A percentile compares a stretch with the other conserved stretches of the same genome.
Evolutionary conservation across 805 yeast species (phyloP).

Genomic region (Clavispora santaluciae): DNA sequence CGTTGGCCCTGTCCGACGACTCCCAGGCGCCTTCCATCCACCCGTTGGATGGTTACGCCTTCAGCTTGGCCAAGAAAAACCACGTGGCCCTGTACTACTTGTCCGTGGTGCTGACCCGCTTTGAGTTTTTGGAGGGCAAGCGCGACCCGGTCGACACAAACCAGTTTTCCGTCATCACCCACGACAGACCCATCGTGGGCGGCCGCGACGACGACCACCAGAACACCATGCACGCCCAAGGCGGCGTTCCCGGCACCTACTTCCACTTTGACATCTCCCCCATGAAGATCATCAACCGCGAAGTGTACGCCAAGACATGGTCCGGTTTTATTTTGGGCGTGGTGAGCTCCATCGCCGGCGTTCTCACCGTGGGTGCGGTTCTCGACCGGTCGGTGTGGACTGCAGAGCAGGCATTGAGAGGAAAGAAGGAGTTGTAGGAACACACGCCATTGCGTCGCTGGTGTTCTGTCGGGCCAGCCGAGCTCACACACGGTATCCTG

Average conservation of each 20-base stretch:
- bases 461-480: no score
- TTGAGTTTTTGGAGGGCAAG: slow-evolving; percentile 56
- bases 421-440: slow-evolving; percentile 56
- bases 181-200: slow-evolving; percentile 79
- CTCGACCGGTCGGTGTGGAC: slow-evolving; percentile 85
- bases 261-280: slow-evolving; percentile 91
- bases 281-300: slow-evolving; percentile 81
- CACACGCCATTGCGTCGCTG: no score
- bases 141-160: slow-evolving; percentile 62
- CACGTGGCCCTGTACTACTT: slow-evolving; percentile 73
- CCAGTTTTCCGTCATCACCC: slow-evolving; percentile 84
- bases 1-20: slow-evolving; percentile 17
- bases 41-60: slow-evolving; percentile 59
- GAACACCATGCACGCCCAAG: slow-evolving; percentile 71
- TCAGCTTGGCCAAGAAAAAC: slow-evolving; percentile 43
- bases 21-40: slow-evolving; percentile 42
- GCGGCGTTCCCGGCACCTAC: slow-evolving; percentile 89
- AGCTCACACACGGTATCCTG: no score
- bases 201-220: slow-evolving; percentile 92
- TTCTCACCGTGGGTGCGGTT: slow-evolving; percentile 85
- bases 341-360: slow-evolving; percentile 88
- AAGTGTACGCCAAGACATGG: slow-evolving; percentile 70
- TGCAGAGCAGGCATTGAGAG: slow-evolving; percentile 71
- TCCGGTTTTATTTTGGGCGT: slow-evolving; percentile 78
- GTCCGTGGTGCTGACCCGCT: slow-evolving; percentile 87